These are phyloP conservation scores for Colletotrichum somersetense DNA, from an alignment of 2,329 filamentous ascomycete genomes.

Conservation along the genomic window DNA sequence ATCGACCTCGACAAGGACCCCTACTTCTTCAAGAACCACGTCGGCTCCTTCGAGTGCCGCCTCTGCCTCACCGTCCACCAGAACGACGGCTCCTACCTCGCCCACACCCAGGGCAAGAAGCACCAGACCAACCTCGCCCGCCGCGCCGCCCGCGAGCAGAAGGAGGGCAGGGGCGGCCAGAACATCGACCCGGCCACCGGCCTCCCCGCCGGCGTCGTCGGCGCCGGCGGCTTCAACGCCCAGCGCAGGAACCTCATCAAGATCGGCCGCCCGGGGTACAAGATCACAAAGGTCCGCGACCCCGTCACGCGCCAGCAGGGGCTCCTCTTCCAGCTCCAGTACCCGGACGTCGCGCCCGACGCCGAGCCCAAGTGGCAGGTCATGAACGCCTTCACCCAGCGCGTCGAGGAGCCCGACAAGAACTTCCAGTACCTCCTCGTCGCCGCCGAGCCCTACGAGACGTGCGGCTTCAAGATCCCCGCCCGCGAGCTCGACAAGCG, in stretches of 20 bases:
- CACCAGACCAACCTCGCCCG: slow-evolving; percentile 98
- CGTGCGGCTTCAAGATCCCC: slow-evolving; percentile 95
- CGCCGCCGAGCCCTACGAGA: slow-evolving; percentile 98
- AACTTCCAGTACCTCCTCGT: slow-evolving; percentile 95
- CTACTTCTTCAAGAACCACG: slow-evolving; percentile 99
- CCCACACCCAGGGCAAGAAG: slow-evolving; percentile 98
- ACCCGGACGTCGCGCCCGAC: slow-evolving; percentile 86
- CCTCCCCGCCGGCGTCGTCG: slow-evolving; percentile 80
- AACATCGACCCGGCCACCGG: slow-evolving; percentile 77
- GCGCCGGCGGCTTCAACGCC: slow-evolving; percentile 75
- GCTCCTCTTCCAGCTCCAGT: slow-evolving; percentile 95
- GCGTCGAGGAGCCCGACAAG: slow-evolving; percentile 93
- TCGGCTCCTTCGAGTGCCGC: slow-evolving; percentile 97
- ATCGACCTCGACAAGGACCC: slow-evolving; percentile 99
- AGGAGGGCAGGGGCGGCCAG: slow-evolving; percentile 80
- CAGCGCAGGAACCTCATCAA: slow-evolving; percentile 86
- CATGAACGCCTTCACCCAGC: slow-evolving; percentile 98
- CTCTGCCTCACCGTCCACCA: slow-evolving; percentile 98
- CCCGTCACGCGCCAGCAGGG: slow-evolving; percentile 90
- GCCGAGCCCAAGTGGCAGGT: slow-evolving; percentile 88
- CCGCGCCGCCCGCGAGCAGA: slow-evolving; percentile 94
- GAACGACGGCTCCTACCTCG: slow-evolving; percentile 98
- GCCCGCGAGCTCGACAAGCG: slow-evolving; percentile 91
- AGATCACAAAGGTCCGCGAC: slow-evolving; percentile 96
- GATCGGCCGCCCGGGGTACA: slow-evolving; percentile 96